phyloP scores from a whole-genome alignment of 2,329 filamentous ascomycete species.

The Xylaria sp. region DNA sequence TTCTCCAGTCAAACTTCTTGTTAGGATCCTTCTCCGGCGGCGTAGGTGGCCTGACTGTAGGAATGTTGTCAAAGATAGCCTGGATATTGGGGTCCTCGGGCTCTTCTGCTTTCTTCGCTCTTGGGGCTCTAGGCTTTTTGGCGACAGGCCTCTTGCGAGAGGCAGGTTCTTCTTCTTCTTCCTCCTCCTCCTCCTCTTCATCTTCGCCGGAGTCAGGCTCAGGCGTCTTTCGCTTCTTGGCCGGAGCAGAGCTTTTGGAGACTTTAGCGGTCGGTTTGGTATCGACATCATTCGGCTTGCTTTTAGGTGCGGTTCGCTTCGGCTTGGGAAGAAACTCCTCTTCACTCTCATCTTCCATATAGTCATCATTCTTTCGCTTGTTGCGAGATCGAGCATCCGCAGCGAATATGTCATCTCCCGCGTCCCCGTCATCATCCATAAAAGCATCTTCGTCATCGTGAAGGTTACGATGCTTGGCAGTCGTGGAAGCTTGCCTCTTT shows the following conservation, averaged over 20 bases:
- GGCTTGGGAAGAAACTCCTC: slow-evolving; percentile 69
- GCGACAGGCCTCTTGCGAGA: slow-evolving; percentile 59
- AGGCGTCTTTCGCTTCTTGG: slow-evolving; percentile 65
- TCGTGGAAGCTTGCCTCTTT: slow-evolving; percentile 51
- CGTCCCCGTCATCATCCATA: slow-evolving; percentile 71
- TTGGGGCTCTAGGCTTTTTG: slow-evolving; percentile 63
- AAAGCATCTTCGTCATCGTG: slow-evolving; percentile 63
- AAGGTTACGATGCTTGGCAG: slow-evolving; percentile 48
- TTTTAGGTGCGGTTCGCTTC: slow-evolving; percentile 59
- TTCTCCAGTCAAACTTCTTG: slow-evolving; percentile 81
- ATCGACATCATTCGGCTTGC: slow-evolving; percentile 40
- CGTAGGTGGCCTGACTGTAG: slow-evolving; percentile 80
- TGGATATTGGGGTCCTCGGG: slow-evolving; percentile 76
- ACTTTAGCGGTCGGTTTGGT: slow-evolving; percentile 37
- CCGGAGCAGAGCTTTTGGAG: slow-evolving; percentile 39
- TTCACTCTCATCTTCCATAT: slow-evolving; percentile 75
- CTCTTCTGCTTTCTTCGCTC: slow-evolving; percentile 68
- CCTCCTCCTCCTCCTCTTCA: slow-evolving; percentile 54
- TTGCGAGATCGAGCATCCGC: slow-evolving; percentile 70
- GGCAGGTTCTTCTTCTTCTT: slow-evolving; percentile 56
- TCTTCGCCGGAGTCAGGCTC: slow-evolving; percentile 62
- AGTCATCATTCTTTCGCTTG: slow-evolving; percentile 75
- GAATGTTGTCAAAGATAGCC: slow-evolving; percentile 86
- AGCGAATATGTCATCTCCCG: slow-evolving; percentile 84
- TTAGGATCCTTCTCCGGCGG: slow-evolving; percentile 75